Base-by-base conservation (phyloP, 345 rosid genomes). In the Populus euphratica region DNA sequence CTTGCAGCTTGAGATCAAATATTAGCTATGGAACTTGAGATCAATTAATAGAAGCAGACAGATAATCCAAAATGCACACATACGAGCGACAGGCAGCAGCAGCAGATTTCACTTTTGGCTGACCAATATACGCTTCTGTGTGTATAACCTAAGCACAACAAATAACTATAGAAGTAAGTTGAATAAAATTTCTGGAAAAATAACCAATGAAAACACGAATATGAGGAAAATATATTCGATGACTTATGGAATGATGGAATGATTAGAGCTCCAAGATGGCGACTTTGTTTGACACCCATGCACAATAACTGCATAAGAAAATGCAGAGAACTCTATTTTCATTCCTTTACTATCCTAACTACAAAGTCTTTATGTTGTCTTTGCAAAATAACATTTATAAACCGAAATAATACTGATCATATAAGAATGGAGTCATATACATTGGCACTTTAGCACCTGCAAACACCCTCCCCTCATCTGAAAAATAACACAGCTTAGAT, bases 111-210 rank as follows among this genome's bases (percentile, higher is more conserved):
- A 92, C 99, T 89, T 93, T 96, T 18, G 90, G 87, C 75, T 87
- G 91, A 69, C 99, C 99, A 75, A 96, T 93, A 82, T 79, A 93
- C 62, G 89, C 89, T 89, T 96, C 99, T 1, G 93, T 93, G 82
- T 96, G 99, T 87, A 96, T 96, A 78, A 96, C 85, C 99, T 93
- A 52, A 78, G n/a, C 8, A 65, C 27, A 23, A 47, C 50, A 31
- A 33, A 33, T 68, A 38, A 50, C 18, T 52, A 70, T 25, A 8
- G 56, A 1, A 31, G 47, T 33, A 52, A 73, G 54, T 43, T 73
- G 61, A 47, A 21, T 16, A 70, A 65, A 63, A 35, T 13, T 66
- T 43, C 29, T 7, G 11, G 27, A 8, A 4, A 35, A 44, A 69
- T 68, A 80, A 71, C 49, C 1, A 56, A 69, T 23, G 21, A 38